Evolutionary conservation across 441 rosid species (phyloP).

Genomic region (Populus trichocarpa): DNA sequence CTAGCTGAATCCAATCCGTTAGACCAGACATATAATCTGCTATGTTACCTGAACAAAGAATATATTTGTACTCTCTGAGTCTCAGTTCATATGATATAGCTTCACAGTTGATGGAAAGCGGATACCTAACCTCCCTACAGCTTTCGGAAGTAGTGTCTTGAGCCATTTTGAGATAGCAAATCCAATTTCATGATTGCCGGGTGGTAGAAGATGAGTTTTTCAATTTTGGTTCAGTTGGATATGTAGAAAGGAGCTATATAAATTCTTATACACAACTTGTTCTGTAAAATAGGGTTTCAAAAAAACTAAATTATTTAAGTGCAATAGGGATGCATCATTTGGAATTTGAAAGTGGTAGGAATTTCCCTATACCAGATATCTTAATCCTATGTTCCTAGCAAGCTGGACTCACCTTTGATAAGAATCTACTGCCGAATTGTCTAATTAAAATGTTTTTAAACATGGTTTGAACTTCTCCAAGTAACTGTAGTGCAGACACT

Average conservation of each 20-base stretch:
- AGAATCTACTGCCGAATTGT: neutral
- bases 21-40: too few relatives aligned
- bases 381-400: neutral
- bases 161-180: neutral
- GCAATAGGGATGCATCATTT: too few relatives aligned
- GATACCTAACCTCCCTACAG: neutral
- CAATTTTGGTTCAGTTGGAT: neutral
- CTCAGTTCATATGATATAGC: neutral
- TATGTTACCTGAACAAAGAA: too few relatives aligned
- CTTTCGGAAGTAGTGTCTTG: neutral
- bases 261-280: neutral
- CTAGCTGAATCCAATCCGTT: too few relatives aligned
- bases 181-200: neutral
- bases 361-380: neutral
- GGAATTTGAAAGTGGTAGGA: neutral
- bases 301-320: too few relatives aligned
- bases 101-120: neutral
- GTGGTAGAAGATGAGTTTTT: neutral
- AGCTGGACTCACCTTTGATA: neutral
- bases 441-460: neutral
- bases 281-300: neutral
- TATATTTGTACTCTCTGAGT: neutral
- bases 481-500: neutral
- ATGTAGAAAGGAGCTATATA: neutral
- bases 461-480: neutral